Evolutionary conservation across 306 rosid genomes (phyloP).

Genomic region (Clitoria ternatea): DNA sequence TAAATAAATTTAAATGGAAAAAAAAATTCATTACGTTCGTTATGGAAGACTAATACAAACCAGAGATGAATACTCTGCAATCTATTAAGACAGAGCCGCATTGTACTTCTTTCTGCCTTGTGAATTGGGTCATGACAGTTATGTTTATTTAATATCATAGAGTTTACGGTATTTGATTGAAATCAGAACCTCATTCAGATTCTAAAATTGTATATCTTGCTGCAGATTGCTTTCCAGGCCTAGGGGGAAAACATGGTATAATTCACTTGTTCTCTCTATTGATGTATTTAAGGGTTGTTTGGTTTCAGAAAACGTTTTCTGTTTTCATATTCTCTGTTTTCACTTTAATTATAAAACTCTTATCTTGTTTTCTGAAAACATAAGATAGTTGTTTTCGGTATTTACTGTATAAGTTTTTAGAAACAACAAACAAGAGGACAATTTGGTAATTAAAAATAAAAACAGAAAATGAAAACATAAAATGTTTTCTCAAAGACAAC

Average conservation of each 20-base stretch:
- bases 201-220: conserved; percentile 19
- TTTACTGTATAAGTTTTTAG: too few relatives aligned
- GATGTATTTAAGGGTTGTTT: too few relatives aligned
- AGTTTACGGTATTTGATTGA: neutral
- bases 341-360: too few relatives aligned
- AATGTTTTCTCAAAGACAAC: too few relatives aligned
- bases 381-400: too few relatives aligned
- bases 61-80: neutral
- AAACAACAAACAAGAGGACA: too few relatives aligned
- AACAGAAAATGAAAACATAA: too few relatives aligned
- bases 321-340: too few relatives aligned
- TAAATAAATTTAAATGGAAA: neutral
- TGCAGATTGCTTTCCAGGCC: conserved; percentile 76
- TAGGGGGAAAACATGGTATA: conserved; percentile 44
- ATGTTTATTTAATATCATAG: neutral
- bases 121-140: neutral
- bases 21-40: neutral
- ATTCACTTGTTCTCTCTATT: neutral
- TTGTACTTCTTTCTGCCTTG: neutral
- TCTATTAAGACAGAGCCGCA: neutral
- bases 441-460: too few relatives aligned
- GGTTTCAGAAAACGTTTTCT: too few relatives aligned
- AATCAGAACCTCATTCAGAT: neutral
- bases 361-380: too few relatives aligned
- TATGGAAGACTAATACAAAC: neutral